Evolutionary conservation across 2,329 filamentous ascomycete species (phyloP).

Genomic region (Colletotrichum sp.): DNA sequence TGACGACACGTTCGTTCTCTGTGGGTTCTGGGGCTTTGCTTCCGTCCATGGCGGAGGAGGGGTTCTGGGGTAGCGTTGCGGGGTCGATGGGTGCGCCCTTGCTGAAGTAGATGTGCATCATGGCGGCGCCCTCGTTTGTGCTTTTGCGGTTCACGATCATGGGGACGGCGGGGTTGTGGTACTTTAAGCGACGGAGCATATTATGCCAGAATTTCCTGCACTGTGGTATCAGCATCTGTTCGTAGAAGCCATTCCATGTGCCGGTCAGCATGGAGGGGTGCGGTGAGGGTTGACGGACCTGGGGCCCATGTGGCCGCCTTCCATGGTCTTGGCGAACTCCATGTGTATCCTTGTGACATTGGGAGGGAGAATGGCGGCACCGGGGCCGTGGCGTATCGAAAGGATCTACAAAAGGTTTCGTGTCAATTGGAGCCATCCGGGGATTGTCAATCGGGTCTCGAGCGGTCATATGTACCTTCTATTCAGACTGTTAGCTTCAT

Average conservation of each 20-base stretch:
- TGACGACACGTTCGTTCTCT: conserved; percentile 52
- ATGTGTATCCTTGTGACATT: conserved; percentile 78
- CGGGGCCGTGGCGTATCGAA: conserved; percentile 77
- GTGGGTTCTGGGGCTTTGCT: conserved; percentile 52
- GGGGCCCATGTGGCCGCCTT: conserved; percentile 73
- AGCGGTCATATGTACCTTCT: conserved; percentile 20
- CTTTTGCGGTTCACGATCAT: conserved; percentile 79
- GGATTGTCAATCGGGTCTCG: neutral
- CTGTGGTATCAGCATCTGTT: conserved; percentile 27
- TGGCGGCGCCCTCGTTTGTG: conserved; percentile 59
- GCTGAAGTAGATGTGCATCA: conserved; percentile 69
- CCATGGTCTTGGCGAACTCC: conserved; percentile 67
- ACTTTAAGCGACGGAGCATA: conserved; percentile 87
- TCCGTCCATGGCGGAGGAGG: conserved; percentile 51
- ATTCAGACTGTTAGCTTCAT: conserved; percentile 10
- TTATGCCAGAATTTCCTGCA: conserved; percentile 86
- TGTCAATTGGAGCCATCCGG: conserved; percentile 22
- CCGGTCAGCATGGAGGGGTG: neutral
- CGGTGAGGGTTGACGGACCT: conserved; percentile 53
- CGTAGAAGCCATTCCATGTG: neutral
- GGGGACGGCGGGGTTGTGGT: conserved; percentile 84
- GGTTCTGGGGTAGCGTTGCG: conserved; percentile 40
- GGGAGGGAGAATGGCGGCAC: conserved; percentile 79
- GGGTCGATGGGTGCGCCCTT: conserved; percentile 32
- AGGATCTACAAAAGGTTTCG: conserved; percentile 63